These are phyloP conservation scores for Exsudoporus frostii DNA, from an alignment of 768 basidiomycete species.

Conservation along the genomic window DNA sequence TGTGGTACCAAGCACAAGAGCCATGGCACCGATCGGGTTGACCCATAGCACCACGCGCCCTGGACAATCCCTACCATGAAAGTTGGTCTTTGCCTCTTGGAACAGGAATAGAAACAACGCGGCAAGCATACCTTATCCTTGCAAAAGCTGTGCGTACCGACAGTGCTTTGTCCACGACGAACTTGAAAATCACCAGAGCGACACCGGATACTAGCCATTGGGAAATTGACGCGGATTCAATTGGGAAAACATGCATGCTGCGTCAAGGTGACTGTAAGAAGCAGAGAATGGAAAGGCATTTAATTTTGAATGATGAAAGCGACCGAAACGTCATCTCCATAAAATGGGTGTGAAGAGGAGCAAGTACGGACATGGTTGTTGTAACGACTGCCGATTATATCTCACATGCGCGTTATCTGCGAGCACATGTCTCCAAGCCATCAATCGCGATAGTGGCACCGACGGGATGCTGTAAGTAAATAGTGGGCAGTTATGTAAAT, in stretches of 20 bases:
- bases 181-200: constrained; percentile 8
- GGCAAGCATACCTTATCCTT: constrained; percentile 12
- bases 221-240: background rate
- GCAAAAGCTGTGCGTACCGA: constrained; percentile 12
- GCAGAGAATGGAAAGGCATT: background rate
- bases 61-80: constrained; percentile 15
- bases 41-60: constrained; percentile 27
- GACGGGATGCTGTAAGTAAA: too few species aligned
- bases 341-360: background rate
- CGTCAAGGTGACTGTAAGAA: background rate
- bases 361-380: background rate
- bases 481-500: too few species aligned
- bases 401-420: too few species aligned
- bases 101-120: background rate
- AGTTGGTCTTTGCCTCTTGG: background rate
- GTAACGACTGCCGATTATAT: too few species aligned
- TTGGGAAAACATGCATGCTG: constrained; percentile 4
- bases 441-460: too few species aligned
- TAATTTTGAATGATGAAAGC: background rate
- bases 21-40: constrained; percentile 30
- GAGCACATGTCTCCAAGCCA: too few species aligned
- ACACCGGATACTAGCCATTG: constrained; percentile 6
- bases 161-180: constrained; percentile 2
- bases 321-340: background rate
- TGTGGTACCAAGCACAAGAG: constrained; percentile 26